These are phyloP conservation scores for Pseudonitzschia delicatissima DNA, from an alignment of 108 stramenopile species.

Conservation along the genomic window DNA sequence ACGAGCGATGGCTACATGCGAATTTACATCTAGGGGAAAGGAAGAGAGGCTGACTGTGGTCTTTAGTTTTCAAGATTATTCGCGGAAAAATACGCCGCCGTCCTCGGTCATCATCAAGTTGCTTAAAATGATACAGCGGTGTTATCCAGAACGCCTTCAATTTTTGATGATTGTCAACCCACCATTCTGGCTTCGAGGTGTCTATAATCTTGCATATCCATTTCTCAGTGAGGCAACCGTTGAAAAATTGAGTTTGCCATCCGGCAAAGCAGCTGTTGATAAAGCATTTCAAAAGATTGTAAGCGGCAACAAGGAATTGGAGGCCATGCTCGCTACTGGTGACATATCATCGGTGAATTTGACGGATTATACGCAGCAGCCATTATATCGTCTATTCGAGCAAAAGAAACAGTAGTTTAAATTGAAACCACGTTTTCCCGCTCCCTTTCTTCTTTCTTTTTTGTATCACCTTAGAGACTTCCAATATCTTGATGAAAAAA, in stretches of 20 bases:
- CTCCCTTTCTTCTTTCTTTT: not conserved
- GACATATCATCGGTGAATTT: not conserved
- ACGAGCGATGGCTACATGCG: conserved; percentile 30
- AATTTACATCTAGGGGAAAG: conserved; percentile 9
- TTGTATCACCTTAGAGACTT: not conserved
- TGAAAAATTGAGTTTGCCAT: conserved; percentile 16
- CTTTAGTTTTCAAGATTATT: conserved; percentile 24
- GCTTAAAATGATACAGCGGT: conserved; percentile 15
- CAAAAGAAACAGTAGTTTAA: not conserved
- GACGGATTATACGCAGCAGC: not conserved
- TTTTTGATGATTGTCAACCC: conserved; percentile 27
- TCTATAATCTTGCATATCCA: conserved; percentile 15
- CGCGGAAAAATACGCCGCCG: conserved; percentile 17
- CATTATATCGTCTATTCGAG: conserved; percentile 7
- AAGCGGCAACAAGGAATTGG: not conserved
- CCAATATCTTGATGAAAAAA: conserved; percentile 10
- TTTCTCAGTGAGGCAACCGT: conserved; percentile 18
- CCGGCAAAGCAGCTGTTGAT: conserved; percentile 4
- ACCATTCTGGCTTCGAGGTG: conserved; percentile 32
- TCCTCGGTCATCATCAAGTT: conserved; percentile 12
- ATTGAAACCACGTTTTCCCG: not conserved
- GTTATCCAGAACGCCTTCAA: conserved; percentile 37
- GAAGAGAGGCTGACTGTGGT: conserved; percentile 23
- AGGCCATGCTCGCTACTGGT: not conserved
- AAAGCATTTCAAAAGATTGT: not conserved